A percentile compares a stretch with the other conserved stretches of the same genome.
Evolutionary conservation across 2,329 filamentous ascomycete genomes (phyloP).

Genomic region (Seiridium unicorne): DNA sequence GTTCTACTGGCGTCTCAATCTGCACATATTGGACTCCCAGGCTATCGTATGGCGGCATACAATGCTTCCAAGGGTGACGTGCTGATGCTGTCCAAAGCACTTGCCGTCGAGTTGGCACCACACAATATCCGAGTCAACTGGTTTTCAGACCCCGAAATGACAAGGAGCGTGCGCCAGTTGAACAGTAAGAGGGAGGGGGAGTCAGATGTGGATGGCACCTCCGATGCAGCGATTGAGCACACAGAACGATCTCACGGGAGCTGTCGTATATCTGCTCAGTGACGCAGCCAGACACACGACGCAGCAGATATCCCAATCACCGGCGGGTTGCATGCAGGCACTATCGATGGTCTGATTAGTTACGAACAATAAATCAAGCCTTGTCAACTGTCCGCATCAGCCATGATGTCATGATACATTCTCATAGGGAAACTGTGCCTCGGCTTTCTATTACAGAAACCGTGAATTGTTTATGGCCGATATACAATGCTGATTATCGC

Average conservation of each 20-base stretch:
- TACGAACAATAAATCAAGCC: conserved; percentile 18
- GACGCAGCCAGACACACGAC: conserved; percentile 42
- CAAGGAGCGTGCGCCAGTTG: conserved; percentile 24
- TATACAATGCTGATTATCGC: no score
- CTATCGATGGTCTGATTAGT: conserved; percentile 33
- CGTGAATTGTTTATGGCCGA: no score
- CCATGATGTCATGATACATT: no score
- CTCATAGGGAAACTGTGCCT: no score
- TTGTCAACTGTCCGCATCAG: no score
- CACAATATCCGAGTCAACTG: conserved; percentile 35
- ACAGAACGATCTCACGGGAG: conserved; percentile 39
- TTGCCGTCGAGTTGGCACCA: conserved; percentile 36
- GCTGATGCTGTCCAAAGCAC: conserved; percentile 35
- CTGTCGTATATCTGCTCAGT: conserved; percentile 40
- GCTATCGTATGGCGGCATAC: conserved; percentile 38
- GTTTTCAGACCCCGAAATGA: conserved; percentile 36
- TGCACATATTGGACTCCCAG: conserved; percentile 33
- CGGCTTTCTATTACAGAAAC: no score
- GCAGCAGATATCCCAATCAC: conserved; percentile 41
- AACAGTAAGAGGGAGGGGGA: conserved; percentile 32
- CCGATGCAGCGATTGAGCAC: conserved; percentile 37
- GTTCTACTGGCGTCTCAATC: conserved; percentile 37
- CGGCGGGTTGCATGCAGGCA: conserved; percentile 39
- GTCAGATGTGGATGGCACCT: conserved; percentile 34
- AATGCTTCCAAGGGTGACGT: conserved; percentile 41